Conservation (phyloP, 2,329 filamentous ascomycete species). For the Hirsutella thompsonii region DNA sequence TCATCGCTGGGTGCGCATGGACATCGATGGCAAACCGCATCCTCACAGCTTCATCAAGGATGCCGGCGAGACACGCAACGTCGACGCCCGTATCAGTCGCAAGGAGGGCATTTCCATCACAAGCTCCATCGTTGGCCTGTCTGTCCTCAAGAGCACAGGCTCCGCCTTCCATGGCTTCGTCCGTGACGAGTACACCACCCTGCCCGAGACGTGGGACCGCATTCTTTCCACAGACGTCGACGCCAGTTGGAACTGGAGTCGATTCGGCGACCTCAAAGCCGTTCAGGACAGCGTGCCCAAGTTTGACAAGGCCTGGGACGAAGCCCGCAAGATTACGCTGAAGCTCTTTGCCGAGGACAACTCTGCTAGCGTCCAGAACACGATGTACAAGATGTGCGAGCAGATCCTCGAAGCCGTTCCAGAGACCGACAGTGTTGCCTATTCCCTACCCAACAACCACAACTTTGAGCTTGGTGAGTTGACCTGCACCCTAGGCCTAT, state of each 20-base stretch:
- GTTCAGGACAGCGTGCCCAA: slow-evolving; percentile 49
- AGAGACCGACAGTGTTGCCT: slow-evolving; percentile 60
- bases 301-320: slow-evolving; percentile 70
- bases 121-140: slow-evolving; percentile 67
- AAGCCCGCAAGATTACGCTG: slow-evolving; percentile 74
- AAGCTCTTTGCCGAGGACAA: slow-evolving; percentile 82
- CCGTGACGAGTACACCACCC: slow-evolving; percentile 82
- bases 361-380: slow-evolving; percentile 87
- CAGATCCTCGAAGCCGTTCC: slow-evolving; percentile 68
- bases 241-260: slow-evolving; percentile 73
- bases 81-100: slow-evolving; percentile 58
- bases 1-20: slow-evolving; percentile 86
- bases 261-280: slow-evolving; percentile 51
- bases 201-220: slow-evolving; percentile 85
- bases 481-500: background rate
- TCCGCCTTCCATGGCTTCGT: slow-evolving; percentile 94
- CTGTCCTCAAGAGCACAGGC: slow-evolving; percentile 91
- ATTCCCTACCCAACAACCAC: slow-evolving; percentile 92
- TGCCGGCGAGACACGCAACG: slow-evolving; percentile 74
- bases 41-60: slow-evolving; percentile 92
- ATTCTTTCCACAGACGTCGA: slow-evolving; percentile 92
- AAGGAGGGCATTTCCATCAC: slow-evolving; percentile 59
- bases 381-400: slow-evolving; percentile 98
- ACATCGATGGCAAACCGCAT: slow-evolving; percentile 76
- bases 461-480: slow-evolving; percentile 87